A percentile compares a stretch with the other conserved stretches of the same genome.
Conservation (phyloP, 192 early-diverging fungal genomes). For the Lobulomyces angularis region DNA sequence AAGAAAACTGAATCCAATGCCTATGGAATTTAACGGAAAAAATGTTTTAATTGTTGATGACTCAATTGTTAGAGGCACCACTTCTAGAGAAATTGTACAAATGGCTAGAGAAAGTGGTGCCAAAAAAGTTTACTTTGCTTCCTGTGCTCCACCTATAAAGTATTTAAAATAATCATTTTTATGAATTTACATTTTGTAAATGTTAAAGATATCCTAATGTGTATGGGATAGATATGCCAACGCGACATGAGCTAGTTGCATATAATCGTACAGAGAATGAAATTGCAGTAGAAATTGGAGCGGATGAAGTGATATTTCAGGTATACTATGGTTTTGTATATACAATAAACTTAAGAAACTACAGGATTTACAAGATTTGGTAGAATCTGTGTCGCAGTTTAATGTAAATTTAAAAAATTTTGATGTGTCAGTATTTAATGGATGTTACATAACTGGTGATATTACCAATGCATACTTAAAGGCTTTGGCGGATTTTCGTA, state of each 20-base stretch:
- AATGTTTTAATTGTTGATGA: conserved; percentile 98
- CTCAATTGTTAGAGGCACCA: conserved; percentile 99
- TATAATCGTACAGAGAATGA: conserved; percentile 63
- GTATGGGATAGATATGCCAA: conserved; percentile 99
- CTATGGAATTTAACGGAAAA: conserved; percentile 87
- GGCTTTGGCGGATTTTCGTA: conserved; percentile 35
- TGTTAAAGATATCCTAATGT: conserved; percentile 77
- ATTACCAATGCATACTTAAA: conserved; percentile 56
- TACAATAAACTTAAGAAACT: not conserved
- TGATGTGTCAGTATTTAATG: conserved; percentile 96
- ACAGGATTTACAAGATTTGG: conserved; percentile 66
- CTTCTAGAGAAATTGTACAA: conserved; percentile 94
- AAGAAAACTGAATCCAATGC: conserved; percentile 98
- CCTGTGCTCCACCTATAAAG: conserved; percentile 89
- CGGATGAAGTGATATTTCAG: conserved; percentile 93
- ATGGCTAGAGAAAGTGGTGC: conserved; percentile 99
- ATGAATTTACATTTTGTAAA: not conserved
- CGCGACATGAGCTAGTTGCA: conserved; percentile 81
- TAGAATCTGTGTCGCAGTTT: conserved; percentile 73
- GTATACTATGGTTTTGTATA: conserved; percentile 16
- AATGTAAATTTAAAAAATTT: conserved; percentile 71
- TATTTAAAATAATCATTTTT: conserved; percentile 15
- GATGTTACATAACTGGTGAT: conserved; percentile 78
- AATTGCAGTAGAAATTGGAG: conserved; percentile 79
- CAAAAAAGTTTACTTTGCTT: conserved; percentile 98